phyloP scores from a whole-genome alignment of 345 rosid species.

The Limnanthes douglasii region DNA sequence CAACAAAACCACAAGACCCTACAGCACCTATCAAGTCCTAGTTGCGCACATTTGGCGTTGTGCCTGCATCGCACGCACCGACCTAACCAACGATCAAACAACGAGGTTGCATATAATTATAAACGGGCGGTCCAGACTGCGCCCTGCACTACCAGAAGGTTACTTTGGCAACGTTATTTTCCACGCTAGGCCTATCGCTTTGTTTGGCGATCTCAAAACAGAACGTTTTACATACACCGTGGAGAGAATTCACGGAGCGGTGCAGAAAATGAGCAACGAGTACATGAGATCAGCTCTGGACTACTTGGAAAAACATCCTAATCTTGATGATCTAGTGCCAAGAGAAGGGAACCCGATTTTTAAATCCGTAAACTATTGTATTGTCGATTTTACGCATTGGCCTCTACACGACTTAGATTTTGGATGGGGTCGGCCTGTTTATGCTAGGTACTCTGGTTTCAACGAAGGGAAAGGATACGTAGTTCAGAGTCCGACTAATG shows the following conservation, averaged over 20 bases:
- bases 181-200: slow-evolving; percentile 6
- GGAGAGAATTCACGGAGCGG: slow-evolving; percentile 13
- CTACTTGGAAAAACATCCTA: slow-evolving; percentile 11
- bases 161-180: slow-evolving; percentile 30
- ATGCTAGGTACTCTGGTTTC: slow-evolving; percentile 29
- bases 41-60: slow-evolving; percentile 25
- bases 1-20: slow-evolving; percentile 2
- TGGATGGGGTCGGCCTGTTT: slow-evolving; percentile 58
- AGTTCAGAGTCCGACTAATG: slow-evolving; percentile 23
- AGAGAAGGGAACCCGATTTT: slow-evolving; percentile 23
- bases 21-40: slow-evolving; percentile 15
- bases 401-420: slow-evolving; percentile 35
- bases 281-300: slow-evolving; percentile 35
- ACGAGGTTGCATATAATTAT: slow-evolving; percentile 17
- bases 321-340: slow-evolving; percentile 14
- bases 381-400: slow-evolving; percentile 24
- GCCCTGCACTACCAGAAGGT: slow-evolving; percentile 23
- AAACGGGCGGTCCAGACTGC: slow-evolving; percentile 26
- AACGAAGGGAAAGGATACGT: slow-evolving; percentile 39
- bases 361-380: slow-evolving; percentile 37
- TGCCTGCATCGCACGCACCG: slow-evolving; percentile 16
- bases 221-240: slow-evolving; percentile 13
- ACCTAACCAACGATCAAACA: slow-evolving; percentile 10
- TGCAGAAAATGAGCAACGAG: slow-evolving; percentile 15
- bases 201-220: slow-evolving; percentile 11